Evolutionary conservation across 2,329 filamentous ascomycete genomes (phyloP).

Genomic region (Diplodia sapinea): DNA sequence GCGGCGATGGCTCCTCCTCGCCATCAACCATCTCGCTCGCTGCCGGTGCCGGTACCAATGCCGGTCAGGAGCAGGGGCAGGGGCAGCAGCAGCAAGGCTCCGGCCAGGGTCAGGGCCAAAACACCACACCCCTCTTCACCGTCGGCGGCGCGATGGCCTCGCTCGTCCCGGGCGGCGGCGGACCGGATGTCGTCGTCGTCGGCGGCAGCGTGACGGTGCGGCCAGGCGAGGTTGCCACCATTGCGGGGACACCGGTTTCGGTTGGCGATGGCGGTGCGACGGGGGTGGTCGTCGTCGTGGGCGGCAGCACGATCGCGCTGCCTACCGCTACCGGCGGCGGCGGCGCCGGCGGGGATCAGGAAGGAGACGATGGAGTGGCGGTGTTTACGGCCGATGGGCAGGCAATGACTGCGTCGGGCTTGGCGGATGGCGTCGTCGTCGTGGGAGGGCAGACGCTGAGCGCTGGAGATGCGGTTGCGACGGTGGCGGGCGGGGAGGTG

Average conservation of each 20-base stretch:
- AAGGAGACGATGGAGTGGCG: not conserved
- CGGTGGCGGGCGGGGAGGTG: constrained; percentile 3
- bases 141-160: not conserved
- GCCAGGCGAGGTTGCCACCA: not conserved
- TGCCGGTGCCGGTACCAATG: too few species aligned
- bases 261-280: not conserved
- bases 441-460: not conserved
- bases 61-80: too few species aligned
- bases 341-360: not conserved
- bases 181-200: not conserved
- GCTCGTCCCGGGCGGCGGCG: not conserved
- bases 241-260: not conserved
- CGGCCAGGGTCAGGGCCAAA: not conserved
- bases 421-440: not conserved
- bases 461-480: not conserved
- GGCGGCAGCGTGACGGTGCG: not conserved
- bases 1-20: not conserved
- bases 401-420: not conserved
- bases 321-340: not conserved
- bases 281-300: not conserved
- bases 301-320: not conserved
- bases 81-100: too few species aligned
- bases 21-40: not conserved
- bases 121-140: not conserved
- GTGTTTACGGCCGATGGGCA: not conserved